A percentile compares a stretch with the other conserved stretches of the same genome.
Conservation (phyloP, 2,329 filamentous ascomycete genomes). For the Nemania sp. region DNA sequence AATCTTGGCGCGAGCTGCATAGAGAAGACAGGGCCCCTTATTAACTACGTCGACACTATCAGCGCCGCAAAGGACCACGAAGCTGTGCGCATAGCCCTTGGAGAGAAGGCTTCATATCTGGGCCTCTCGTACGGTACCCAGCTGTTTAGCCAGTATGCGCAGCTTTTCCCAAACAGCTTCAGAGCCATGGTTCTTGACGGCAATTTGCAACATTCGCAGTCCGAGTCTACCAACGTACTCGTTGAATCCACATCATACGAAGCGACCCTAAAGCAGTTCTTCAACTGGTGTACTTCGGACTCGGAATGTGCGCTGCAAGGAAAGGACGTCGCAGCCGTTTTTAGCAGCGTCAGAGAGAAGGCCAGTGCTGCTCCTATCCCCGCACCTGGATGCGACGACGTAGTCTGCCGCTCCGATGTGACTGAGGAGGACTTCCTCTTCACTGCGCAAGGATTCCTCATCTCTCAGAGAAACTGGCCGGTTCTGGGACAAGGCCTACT, state of each 20-base stretch:
- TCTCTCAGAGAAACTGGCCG: constrained; percentile 42
- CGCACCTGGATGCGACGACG: constrained; percentile 52
- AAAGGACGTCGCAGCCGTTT: constrained; percentile 45
- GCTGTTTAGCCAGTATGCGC: constrained; percentile 58
- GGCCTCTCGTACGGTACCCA: constrained; percentile 61
- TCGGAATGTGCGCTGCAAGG: constrained; percentile 50
- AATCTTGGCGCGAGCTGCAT: constrained; percentile 56
- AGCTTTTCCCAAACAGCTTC: constrained; percentile 58
- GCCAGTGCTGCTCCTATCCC: constrained; percentile 52
- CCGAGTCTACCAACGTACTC: constrained; percentile 51
- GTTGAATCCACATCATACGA: constrained; percentile 55
- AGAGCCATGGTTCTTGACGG: constrained; percentile 59
- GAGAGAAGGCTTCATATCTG: constrained; percentile 50
- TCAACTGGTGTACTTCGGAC: constrained; percentile 52
- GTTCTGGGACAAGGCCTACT: constrained; percentile 41
- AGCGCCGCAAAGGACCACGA: constrained; percentile 51
- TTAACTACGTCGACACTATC: constrained; percentile 58
- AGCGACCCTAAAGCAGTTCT: constrained; percentile 53
- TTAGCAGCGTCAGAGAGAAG: constrained; percentile 47
- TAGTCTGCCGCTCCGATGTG: constrained; percentile 43
- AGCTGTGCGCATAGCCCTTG: constrained; percentile 48
- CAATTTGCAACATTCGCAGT: constrained; percentile 56
- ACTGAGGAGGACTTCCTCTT: constrained; percentile 53
- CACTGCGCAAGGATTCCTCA: constrained; percentile 50
- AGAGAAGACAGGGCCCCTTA: constrained; percentile 53